A percentile compares a stretch with the other conserved stretches of the same genome.
Conservation (phyloP, 768 basidiomycete species). For the Tubosaeta sp. region DNA sequence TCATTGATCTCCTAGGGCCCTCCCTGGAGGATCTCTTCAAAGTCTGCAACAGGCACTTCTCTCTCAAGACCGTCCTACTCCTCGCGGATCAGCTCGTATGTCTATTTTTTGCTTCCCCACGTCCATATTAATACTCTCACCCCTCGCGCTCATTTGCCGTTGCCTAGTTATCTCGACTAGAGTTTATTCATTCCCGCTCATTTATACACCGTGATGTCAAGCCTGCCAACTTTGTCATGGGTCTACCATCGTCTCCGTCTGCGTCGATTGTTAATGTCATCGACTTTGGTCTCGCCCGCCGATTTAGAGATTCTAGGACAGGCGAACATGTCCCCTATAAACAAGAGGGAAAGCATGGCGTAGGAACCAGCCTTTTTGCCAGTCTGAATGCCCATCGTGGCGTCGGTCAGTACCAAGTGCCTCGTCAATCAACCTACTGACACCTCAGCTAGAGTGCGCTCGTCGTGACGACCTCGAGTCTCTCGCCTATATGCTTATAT, state of each 20-base stretch:
- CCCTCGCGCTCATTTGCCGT: conserved; percentile 18
- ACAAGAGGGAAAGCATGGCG: conserved; percentile 70
- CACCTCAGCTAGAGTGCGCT: conserved; percentile 51
- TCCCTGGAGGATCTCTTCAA: conserved; percentile 85
- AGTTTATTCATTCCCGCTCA: conserved; percentile 94
- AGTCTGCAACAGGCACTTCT: conserved; percentile 87
- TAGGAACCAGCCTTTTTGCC: conserved; percentile 75
- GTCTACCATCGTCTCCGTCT: conserved; percentile 53
- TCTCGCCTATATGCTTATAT: conserved; percentile 78
- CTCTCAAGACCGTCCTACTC: conserved; percentile 89
- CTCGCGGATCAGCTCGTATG: conserved; percentile 92
- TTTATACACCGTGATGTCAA: conserved; percentile 97
- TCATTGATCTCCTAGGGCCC: conserved; percentile 94
- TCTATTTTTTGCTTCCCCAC: conserved; percentile 11
- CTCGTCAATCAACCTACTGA: neutral
- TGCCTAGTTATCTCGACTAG: conserved; percentile 83
- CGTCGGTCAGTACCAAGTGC: conserved; percentile 45
- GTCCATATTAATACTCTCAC: conserved; percentile 7
- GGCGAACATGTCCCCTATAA: conserved; percentile 67
- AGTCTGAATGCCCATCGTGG: conserved; percentile 74
- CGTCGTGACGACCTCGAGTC: conserved; percentile 79
- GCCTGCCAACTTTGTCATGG: conserved; percentile 99
- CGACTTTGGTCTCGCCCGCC: conserved; percentile 82
- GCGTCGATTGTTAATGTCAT: conserved; percentile 83
- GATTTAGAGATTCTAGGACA: conserved; percentile 64